Base-by-base conservation (phyloP, 148 eudicot genomes). In the Nepenthes gracilis region DNA sequence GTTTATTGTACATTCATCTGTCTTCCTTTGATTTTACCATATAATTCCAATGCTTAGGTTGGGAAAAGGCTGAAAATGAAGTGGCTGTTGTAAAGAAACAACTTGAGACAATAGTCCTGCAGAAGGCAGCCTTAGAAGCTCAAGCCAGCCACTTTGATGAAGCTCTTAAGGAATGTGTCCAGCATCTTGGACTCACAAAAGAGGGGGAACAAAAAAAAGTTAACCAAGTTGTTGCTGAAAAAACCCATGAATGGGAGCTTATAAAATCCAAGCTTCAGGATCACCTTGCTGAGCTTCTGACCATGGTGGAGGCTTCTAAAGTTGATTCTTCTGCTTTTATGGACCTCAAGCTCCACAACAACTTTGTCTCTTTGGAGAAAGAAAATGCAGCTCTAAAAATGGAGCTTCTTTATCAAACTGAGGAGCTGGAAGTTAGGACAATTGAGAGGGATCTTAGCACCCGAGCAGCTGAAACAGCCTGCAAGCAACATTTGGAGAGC, bases 41-140 rank as follows among this genome's bases (percentile, higher is more conserved):
- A 12, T 36, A 12, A 32, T 9, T 33, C 33, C 49, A 40, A 58
- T 38, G 47, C 35, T 23, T 71, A 90, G 97, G 97, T 32, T 91
- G 97, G 97, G 97, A 91, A 77, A 83, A 78, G 76, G 96, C 97
- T 37, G 97, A 91, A 67, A 81, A 73, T 55, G 96, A 87, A 75
- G 84, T 69, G 14, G 75, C 64, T 33, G 59, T 14, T 43, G 6
- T 91, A 52, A 91, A 85, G 59, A 80, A 81, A 65, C 84, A 87
- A 61, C 87, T 91, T 38, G 86, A 91, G 48, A 75, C 65, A 14
- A 78, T 66, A 12, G 63, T 70, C 61, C 79, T 85, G 77, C 73
- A 82, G 66, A 91, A 78, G 64, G 35, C 72, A 5, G 72, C 78
- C 57, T 64, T 85, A 36, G 93, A 87, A 75, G 90, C 77, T 73